These are phyloP conservation scores for Penicillium bovifimosum DNA, from an alignment of 495 filamentous ascomycete genomes.

Conservation along the genomic window DNA sequence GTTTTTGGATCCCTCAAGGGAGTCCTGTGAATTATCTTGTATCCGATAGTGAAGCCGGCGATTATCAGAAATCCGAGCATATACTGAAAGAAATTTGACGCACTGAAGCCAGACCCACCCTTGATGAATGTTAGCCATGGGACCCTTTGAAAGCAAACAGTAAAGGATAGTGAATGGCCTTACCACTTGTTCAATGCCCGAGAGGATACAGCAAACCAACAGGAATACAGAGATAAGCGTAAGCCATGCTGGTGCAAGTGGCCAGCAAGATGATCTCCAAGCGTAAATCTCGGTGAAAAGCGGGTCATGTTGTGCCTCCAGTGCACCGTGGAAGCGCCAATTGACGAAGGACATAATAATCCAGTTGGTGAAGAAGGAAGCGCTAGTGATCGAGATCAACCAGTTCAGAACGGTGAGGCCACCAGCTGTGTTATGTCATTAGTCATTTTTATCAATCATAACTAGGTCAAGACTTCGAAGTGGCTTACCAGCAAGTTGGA, in stretches of 20 bases:
- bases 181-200: conserved; percentile 7
- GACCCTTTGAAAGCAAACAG: not conserved
- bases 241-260: conserved; percentile 24
- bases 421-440: not conserved
- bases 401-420: conserved; percentile 16
- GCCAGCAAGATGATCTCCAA: conserved; percentile 27
- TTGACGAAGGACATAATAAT: conserved; percentile 25
- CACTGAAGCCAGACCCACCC: conserved; percentile 3
- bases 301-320: conserved; percentile 27
- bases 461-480: too few relatives aligned
- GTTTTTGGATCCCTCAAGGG: conserved; percentile 12
- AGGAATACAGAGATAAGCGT: conserved; percentile 11
- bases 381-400: conserved; percentile 25
- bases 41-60: conserved; percentile 11
- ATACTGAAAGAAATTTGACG: conserved; percentile 28
- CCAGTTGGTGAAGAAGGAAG: conserved; percentile 30
- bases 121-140: not conserved
- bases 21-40: conserved; percentile 23
- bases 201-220: conserved; percentile 15
- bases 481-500: conserved; percentile 23
- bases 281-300: conserved; percentile 22
- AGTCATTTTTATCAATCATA: too few relatives aligned
- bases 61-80: conserved; percentile 27
- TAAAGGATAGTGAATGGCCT: not conserved
- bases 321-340: conserved; percentile 25